Conservation (phyloP, 2,329 filamentous ascomycete species). For the Pseudogymnoascus sp. region DNA sequence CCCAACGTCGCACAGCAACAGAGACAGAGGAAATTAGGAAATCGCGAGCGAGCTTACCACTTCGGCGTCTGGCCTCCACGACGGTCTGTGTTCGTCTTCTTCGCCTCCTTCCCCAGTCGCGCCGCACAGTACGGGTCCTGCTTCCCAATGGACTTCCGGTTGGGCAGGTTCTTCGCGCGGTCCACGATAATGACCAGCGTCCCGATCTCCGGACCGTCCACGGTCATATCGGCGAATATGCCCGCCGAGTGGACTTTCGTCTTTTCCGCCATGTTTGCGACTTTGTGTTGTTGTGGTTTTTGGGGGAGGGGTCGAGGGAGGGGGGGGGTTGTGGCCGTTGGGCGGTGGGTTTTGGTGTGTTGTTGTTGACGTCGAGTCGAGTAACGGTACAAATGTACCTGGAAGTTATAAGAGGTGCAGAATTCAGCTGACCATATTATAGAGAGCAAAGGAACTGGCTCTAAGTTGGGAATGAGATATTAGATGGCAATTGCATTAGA, state of each 20-base stretch:
- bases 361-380: slow-evolving; percentile 2
- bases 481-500: neutral
- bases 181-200: slow-evolving; percentile 89
- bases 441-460: neutral
- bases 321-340: neutral
- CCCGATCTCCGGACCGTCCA: slow-evolving; percentile 88
- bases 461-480: neutral
- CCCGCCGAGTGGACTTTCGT: slow-evolving; percentile 70
- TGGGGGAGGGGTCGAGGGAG: neutral
- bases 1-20: neutral
- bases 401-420: neutral
- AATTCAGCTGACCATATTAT: neutral
- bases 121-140: slow-evolving; percentile 97
- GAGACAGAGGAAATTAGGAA: neutral
- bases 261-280: slow-evolving; percentile 42
- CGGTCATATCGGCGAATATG: slow-evolving; percentile 88
- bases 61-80: slow-evolving; percentile 89
- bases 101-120: slow-evolving; percentile 88
- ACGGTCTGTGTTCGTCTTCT: slow-evolving; percentile 91
- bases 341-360: neutral
- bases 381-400: neutral
- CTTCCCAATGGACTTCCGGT: slow-evolving; percentile 95
- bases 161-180: slow-evolving; percentile 92
- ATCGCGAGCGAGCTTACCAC: slow-evolving; percentile 57
- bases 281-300: neutral